These are phyloP conservation scores for Globisporangium apiculatum DNA, from an alignment of 352 stramenopile species.

Conservation along the genomic window DNA sequence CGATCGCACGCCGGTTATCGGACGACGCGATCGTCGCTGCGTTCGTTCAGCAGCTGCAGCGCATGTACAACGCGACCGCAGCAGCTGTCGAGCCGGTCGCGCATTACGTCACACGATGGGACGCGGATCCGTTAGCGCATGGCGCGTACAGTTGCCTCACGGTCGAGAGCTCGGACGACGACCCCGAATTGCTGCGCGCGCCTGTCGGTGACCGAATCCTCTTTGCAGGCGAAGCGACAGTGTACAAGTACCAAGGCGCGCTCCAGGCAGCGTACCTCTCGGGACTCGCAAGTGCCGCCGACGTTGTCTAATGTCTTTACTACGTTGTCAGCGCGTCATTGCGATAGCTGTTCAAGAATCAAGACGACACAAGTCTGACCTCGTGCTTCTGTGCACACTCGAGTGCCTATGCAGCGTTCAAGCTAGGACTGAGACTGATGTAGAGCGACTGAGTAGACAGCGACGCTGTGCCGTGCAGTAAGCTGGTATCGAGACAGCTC, in stretches of 20 bases:
- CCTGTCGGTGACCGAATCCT: constrained; percentile 31
- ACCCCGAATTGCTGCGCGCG: constrained; percentile 43
- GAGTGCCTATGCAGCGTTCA: no score
- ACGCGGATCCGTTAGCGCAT: constrained; percentile 41
- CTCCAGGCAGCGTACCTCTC: constrained; percentile 62
- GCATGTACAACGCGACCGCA: constrained; percentile 24
- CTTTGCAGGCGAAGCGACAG: constrained; percentile 66
- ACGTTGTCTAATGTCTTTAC: no score
- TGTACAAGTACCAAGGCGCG: constrained; percentile 59
- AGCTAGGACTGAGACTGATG: no score
- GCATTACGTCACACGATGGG: constrained; percentile 60
- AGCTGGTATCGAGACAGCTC: no score
- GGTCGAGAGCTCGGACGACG: constrained; percentile 46
- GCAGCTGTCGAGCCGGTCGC: constrained; percentile 26
- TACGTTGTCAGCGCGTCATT: neutral
- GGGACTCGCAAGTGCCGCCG: constrained; percentile 5
- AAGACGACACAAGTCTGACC: no score
- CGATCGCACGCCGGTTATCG: constrained; percentile 26
- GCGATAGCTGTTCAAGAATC: no score
- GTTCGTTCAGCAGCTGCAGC: constrained; percentile 36
- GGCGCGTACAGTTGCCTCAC: constrained; percentile 63
- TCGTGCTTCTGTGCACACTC: no score
- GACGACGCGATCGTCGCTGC: constrained; percentile 36
- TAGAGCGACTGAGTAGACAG: no score
- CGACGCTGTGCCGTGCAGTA: no score